Conservation (phyloP, 495 filamentous ascomycete species). For the Lophiostoma macrostomum region DNA sequence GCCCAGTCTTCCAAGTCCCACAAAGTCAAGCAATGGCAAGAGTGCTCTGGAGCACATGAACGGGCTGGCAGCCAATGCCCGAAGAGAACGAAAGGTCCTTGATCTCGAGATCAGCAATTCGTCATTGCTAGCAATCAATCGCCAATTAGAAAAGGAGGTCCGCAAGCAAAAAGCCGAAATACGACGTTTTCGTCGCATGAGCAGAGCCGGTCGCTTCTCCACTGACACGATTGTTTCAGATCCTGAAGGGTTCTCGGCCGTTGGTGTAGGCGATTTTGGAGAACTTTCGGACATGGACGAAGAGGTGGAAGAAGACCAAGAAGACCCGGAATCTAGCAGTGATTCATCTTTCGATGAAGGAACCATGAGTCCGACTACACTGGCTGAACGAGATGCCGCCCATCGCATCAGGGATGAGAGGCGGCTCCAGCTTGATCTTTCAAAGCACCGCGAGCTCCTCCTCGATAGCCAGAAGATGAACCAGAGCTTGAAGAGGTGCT, state of each 20-base stretch:
- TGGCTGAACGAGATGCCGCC: constrained; percentile 46
- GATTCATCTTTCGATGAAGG: constrained; percentile 34
- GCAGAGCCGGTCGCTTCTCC: constrained; percentile 70
- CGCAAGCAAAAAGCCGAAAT: constrained; percentile 87
- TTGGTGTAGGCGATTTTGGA: constrained; percentile 9
- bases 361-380: constrained; percentile 45
- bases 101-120: constrained; percentile 98
- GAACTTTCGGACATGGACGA: constrained; percentile 49
- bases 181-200: constrained; percentile 75
- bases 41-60: constrained; percentile 50
- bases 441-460: constrained; percentile 83
- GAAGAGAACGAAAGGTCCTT: constrained; percentile 89
- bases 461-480: constrained; percentile 91
- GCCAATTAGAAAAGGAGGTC: constrained; percentile 85
- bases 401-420: constrained; percentile 63
- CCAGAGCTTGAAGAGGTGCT: constrained; percentile 82
- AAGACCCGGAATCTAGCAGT: constrained; percentile 25
- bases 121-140: constrained; percentile 93
- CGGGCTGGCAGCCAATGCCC: constrained; percentile 75
- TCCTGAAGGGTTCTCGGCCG: constrained; percentile 13
- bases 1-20: constrained; percentile 50
- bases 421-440: constrained; percentile 74
- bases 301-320: constrained; percentile 44
- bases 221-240: constrained; percentile 33
- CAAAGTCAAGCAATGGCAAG: constrained; percentile 36